A percentile compares a stretch with the other conserved stretches of the same genome.
Evolutionary conservation across 257 asterid genomes (phyloP).

Genomic region (Petrea volubilis): DNA sequence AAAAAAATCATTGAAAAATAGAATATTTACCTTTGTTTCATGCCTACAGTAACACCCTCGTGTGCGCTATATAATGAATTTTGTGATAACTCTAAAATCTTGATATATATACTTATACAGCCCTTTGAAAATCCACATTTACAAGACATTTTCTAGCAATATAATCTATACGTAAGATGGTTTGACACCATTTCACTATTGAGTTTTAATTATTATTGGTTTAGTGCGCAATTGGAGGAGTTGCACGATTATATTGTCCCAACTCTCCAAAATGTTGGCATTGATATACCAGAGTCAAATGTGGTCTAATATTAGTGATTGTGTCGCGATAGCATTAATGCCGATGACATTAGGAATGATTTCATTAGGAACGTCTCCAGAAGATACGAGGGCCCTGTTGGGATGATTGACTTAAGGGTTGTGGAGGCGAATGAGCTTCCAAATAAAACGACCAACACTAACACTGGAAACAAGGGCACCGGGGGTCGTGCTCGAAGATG

Average conservation of each 20-base stretch:
- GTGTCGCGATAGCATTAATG: conserved; percentile 30
- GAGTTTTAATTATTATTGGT: background rate
- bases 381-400: conserved; percentile 35
- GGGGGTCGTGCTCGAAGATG: background rate
- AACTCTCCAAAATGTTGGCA: conserved; percentile 45
- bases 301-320: conserved; percentile 55
- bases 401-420: conserved; percentile 37
- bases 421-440: conserved; percentile 44
- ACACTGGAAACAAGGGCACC: conserved; percentile 1
- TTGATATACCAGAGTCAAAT: conserved; percentile 34
- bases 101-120: no score
- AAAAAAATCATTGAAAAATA: no score
- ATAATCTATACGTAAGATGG: background rate
- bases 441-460: conserved; percentile 1
- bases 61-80: no score
- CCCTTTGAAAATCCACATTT: no score
- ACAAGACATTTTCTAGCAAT: background rate
- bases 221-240: conserved; percentile 50
- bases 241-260: conserved; percentile 51
- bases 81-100: no score
- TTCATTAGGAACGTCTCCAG: conserved; percentile 31
- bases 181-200: background rate
- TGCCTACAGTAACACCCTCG: no score
- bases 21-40: no score
- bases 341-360: conserved; percentile 32